Conservation (phyloP, 768 basidiomycete genomes). For the Gymnopilus junonius region DNA sequence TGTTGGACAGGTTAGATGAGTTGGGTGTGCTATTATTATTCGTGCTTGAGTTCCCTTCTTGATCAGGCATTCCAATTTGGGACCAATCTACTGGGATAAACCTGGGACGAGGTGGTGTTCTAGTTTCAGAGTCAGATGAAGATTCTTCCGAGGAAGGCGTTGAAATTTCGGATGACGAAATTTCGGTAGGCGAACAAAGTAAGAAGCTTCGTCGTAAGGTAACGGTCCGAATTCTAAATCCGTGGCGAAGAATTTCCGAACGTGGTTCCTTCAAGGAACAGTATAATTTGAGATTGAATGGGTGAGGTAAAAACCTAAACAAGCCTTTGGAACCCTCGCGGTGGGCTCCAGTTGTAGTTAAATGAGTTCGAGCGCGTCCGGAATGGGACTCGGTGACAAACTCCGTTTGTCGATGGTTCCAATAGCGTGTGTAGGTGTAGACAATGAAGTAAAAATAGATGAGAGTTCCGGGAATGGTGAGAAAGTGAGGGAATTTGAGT, state of each 20-base stretch:
- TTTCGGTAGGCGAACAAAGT: background rate
- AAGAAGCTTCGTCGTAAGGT: background rate
- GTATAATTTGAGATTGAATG: background rate
- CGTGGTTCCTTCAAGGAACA: background rate
- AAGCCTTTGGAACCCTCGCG: slow-evolving; percentile 11
- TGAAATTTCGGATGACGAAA: background rate
- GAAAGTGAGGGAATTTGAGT: too few relatives aligned
- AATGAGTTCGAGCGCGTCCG: too few relatives aligned
- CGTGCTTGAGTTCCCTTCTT: background rate
- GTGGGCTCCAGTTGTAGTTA: slow-evolving; percentile 14
- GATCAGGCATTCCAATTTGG: background rate
- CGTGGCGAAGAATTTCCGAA: background rate
- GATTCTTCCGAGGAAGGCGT: background rate
- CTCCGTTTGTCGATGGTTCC: too few relatives aligned
- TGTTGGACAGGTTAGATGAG: too few relatives aligned
- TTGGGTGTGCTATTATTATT: too few relatives aligned
- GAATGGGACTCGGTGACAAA: too few relatives aligned
- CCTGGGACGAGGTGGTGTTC: background rate
- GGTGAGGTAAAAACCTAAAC: background rate
- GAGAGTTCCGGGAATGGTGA: too few relatives aligned
- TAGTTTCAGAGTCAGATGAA: background rate
- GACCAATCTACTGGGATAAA: background rate
- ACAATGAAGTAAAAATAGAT: too few relatives aligned
- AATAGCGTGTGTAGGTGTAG: too few relatives aligned
- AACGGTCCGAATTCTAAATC: background rate